Conservation (phyloP, 257 asterid genomes). For the Forsythia viridissima region DNA sequence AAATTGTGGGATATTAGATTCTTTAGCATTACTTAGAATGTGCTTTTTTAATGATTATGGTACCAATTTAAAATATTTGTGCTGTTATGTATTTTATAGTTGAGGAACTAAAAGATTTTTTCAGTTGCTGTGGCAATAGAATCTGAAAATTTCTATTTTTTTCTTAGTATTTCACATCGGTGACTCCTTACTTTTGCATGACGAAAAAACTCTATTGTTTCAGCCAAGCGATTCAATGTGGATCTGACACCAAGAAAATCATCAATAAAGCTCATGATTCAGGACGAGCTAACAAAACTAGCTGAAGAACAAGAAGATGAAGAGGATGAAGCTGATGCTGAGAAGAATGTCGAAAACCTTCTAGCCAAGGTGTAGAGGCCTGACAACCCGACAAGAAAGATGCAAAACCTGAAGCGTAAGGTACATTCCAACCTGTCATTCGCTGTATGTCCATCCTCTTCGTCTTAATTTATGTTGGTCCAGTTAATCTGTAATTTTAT, state of each 20-base stretch:
- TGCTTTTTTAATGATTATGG: not conserved
- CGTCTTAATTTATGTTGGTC: conserved; percentile 8
- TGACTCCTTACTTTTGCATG: too few relatives aligned
- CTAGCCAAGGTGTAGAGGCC: conserved; percentile 22
- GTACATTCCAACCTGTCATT: not conserved
- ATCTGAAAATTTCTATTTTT: not conserved
- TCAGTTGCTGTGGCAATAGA: not conserved
- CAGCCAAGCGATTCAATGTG: conserved; percentile 19
- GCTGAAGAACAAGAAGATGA: conserved; percentile 27
- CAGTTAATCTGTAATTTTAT: conserved; percentile 8
- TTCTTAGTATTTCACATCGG: not conserved
- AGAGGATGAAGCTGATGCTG: conserved; percentile 20
- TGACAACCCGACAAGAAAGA: not conserved
- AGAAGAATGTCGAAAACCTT: conserved; percentile 7
- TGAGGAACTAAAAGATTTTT: not conserved
- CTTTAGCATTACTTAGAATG: not conserved
- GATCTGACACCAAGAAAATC: conserved; percentile 25
- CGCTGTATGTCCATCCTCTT: not conserved
- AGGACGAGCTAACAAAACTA: conserved; percentile 27
- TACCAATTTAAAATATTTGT: not conserved
- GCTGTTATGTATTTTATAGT: not conserved
- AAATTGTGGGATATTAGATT: not conserved
- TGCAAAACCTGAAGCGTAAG: not conserved
- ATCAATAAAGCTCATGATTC: conserved; percentile 26
- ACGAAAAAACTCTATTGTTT: not conserved